Conservation (phyloP, 1,139 yeast species). For the Barnettozyma hawaiiensis region DNA sequence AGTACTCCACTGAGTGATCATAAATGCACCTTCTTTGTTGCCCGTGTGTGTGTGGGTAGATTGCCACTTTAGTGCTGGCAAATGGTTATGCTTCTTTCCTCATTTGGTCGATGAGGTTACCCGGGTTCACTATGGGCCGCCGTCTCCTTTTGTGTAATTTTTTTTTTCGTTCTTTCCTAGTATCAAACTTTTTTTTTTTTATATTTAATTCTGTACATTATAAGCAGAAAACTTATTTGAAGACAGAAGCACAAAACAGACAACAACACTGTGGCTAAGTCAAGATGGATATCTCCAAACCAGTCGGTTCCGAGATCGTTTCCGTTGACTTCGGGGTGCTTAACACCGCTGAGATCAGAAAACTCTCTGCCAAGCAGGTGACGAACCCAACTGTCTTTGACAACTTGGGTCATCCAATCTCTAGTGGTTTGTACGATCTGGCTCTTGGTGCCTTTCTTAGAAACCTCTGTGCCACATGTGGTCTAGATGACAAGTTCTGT, state of each 20-base stretch:
- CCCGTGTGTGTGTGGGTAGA: too few species aligned
- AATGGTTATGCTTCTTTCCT: slow-evolving; percentile 1
- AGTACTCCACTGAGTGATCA: too few species aligned
- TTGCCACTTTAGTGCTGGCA: too few species aligned
- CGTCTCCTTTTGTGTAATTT: too few species aligned
- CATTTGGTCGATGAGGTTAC: slow-evolving; percentile 17
- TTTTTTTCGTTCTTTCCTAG: slow-evolving; percentile 2
- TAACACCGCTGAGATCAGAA: slow-evolving; percentile 75
- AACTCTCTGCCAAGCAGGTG: slow-evolving; percentile 88
- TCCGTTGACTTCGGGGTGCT: slow-evolving; percentile 91
- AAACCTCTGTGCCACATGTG: slow-evolving; percentile 90
- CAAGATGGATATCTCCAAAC: slow-evolving; percentile 90
- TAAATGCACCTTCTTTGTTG: too few species aligned
- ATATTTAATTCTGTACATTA: too few species aligned
- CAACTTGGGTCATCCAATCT: slow-evolving; percentile 90
- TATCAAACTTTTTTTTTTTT: slow-evolving; percentile 2
- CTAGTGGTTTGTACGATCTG: slow-evolving; percentile 90
- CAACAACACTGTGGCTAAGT: background rate
- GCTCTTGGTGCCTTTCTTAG: slow-evolving; percentile 89
- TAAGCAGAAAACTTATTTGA: background rate
- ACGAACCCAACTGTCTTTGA: slow-evolving; percentile 94
- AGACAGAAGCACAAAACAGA: background rate
- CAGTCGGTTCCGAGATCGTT: slow-evolving; percentile 89
- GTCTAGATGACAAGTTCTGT: slow-evolving; percentile 88
- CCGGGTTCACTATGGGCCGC: too few species aligned